A percentile compares a stretch with the other conserved stretches of the same genome.
phyloP scores from a whole-genome alignment of 352 stramenopile species.

The Detonula confervacea region DNA sequence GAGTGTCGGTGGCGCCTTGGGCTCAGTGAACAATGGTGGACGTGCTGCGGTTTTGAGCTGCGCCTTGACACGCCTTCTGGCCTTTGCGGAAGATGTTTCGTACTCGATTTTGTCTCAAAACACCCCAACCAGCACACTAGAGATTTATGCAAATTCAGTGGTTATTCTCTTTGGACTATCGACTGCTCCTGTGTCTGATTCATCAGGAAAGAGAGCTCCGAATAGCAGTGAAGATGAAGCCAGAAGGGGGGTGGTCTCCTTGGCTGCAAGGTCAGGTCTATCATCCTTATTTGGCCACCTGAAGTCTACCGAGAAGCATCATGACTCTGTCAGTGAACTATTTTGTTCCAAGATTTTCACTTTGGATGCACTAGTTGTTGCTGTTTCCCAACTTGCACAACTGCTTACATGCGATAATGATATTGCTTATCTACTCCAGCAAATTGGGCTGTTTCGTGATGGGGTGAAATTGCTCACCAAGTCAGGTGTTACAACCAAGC shows the following conservation, averaged over 20 bases:
- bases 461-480: constrained; percentile 40
- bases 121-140: constrained; percentile 19
- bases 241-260: constrained; percentile 24
- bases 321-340: constrained; percentile 17
- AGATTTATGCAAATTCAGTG: constrained; percentile 41
- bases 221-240: constrained; percentile 21
- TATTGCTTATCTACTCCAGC: constrained; percentile 44
- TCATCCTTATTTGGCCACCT: constrained; percentile 50
- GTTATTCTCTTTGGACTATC: constrained; percentile 32
- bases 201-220: constrained; percentile 17
- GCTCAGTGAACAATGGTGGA: constrained; percentile 23
- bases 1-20: constrained; percentile 7
- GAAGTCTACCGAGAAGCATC: constrained; percentile 33
- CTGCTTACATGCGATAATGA: constrained; percentile 42
- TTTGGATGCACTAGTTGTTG: constrained; percentile 11
- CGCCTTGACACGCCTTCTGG: constrained; percentile 42
- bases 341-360: constrained; percentile 45
- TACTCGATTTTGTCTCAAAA: constrained; percentile 36
- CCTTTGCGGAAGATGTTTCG: constrained; percentile 10
- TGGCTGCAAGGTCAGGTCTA: constrained; percentile 44
- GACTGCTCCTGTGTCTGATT: constrained; percentile 22
- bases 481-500: constrained; percentile 26
- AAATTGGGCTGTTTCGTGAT: constrained; percentile 36
- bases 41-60: constrained; percentile 47
- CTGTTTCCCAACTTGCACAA: constrained; percentile 19